Evolutionary conservation across 805 yeast genomes (phyloP), one percentile per base, ranked within the genome.

Genomic region (Sugiyamaella marilandica): DNA sequence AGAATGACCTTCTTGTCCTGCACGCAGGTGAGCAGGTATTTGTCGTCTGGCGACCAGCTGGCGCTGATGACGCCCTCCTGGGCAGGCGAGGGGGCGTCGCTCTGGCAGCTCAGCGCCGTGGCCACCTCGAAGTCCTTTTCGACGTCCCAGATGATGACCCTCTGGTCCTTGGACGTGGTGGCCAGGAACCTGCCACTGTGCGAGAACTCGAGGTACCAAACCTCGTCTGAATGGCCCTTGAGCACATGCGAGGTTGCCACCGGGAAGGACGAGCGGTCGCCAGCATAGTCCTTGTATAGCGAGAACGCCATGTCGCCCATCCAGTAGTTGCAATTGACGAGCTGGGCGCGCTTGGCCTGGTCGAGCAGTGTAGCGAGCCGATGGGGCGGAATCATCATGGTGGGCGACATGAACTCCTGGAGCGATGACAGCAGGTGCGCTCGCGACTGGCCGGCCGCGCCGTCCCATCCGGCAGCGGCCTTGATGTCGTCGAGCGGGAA

Each of bases 181-280:
- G 88, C 95, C 37, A 91, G 70, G 57, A 73, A 82, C 56, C 75
- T 76, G 2, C 97, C 97, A 68, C 79, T 77, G 45, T 89, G 86
- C 5, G 94, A 84, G 63, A 87, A 90, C 53, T 79, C 79, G 11
- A 85, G 75, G 63, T 75, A 85, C 97, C 97, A 91, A 10, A 88
- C 92, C 65, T 91, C 96, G 62, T 84, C 81, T 5, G 39, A 66
- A 62, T 87, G 94, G 43, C 74, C 72, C 0, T 68, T 58, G 5
- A 86, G 67, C 0, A 77, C 74, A 52, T 74, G 73, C 10, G 78
- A 62, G 2, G 78, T 66, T 2, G 70, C 70, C 18, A 73, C 73
- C 14, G 65, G 66, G 54, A 62, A 62, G 26, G 34, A 35, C 9
- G 44, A 33, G 11, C 62, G 55, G 41, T 55, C 57, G 41, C 65